Base-by-base conservation (phyloP, 192 early-diverging fungal genomes). In the Backusella circina region DNA sequence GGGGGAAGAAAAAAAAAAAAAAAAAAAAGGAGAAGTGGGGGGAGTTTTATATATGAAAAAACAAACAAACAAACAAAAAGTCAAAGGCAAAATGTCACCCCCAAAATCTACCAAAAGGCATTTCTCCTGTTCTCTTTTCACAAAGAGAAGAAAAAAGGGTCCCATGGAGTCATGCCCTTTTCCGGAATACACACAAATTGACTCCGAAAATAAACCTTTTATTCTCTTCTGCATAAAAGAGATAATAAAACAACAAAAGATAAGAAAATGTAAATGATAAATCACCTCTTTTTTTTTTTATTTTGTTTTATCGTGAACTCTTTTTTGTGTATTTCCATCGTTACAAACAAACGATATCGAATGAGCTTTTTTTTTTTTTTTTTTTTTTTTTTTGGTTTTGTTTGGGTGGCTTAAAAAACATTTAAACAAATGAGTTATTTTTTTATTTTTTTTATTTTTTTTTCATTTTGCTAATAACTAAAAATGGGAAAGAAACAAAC, bases 401-500 rank as follows among this genome's bases (percentile, higher is more conserved):
- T 47, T 47, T 47, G 1, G 15, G 16, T 47, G 44, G 33, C 33
- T 35, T 35, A 47, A 47, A 47, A 16, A 47, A 47, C 18, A 35
- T 35, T 35, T 35, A 35, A 35, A 35, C 33, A 35, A 35, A 35
- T 35, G 33, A 35, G 33, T 8, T 7, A 39, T 44, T 30, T 39
- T 26, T 31, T 31, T n/a, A 5, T 65, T 65, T 65, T 66, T 66
- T 9, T 31, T 70, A 44, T n/a, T n/a, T 67, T 70, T 38, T 44
- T 30, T 66, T 65, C 13, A n/a, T 21, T n/a, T n/a, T n/a, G n/a
- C n/a, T n/a, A n/a, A n/a, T 28, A 54, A 54, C n/a, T 72, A 47
- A 47, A 51, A 72, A 78, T 78, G 77, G 77, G 77, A 31, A 78
- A 78, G 44, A 78, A 78, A 70, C 71, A 72, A 35, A 76, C 75